Base-by-base conservation (phyloP, 208 protist genomes). In the Crithidia bombi region DNA sequence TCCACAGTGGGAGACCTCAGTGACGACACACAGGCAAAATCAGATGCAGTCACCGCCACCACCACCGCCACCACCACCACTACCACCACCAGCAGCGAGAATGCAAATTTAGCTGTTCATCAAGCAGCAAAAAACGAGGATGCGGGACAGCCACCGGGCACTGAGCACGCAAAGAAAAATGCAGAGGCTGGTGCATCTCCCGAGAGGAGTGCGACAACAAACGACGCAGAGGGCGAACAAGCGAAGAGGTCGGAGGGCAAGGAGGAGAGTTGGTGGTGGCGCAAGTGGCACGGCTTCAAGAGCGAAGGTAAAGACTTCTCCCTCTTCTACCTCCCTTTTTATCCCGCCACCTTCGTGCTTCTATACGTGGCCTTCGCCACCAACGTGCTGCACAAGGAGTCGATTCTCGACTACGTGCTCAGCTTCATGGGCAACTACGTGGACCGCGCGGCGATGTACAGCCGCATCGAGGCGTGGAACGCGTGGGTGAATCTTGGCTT, bases 401-500 rank as follows among this genome's bases (percentile, higher is more conserved):
- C 70, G 0, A 70, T 77, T n/a, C 82, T 81, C 47, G 78, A 86
- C 23, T 81, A 56, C 36, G 74, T 84, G 71, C 79, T 84, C 47
- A 73, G 66, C 57, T 73, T 80, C 35, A 33, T 86, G 38, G 72
- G 78, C 19, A 63, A 74, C 10, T 81, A 75, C 46, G 73, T 86
- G 19, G 78, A 89, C 38, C 68, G 56, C 44, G 61, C 78, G 21
- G 65, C 64, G 77, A 79, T 86, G 61, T 73, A 85, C 62, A 65
- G 1, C 11, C 69, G 75, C 43, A 75, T 90, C 32, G 75, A 78
- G 63, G 73, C 84, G 41, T 90, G 84, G 84, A 73, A 78, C 14
- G 75, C 65, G 12, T 90, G 82, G 55, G 65, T 77, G 21, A 73
- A 90, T 69, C 52, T 90, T 43, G 84, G 81, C 33, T 85, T 86